Evolutionary conservation across 202 grass and related monocot species (phyloP).

Genomic region (Miscanthus sacchariflorus): DNA sequence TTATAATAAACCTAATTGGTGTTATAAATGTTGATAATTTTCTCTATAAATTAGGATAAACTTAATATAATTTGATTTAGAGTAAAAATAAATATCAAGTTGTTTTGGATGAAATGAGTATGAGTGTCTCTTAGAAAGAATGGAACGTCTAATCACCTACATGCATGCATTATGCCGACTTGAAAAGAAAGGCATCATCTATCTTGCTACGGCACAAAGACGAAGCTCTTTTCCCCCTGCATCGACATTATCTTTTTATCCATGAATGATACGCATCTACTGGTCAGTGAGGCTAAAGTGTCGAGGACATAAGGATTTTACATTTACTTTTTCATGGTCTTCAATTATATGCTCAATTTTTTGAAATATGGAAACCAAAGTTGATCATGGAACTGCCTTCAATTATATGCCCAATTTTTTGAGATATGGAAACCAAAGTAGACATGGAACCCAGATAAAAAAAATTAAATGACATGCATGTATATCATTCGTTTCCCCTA

Average conservation of each 20-base stretch:
- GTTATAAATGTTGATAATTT: background rate
- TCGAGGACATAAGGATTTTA: background rate
- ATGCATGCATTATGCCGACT: background rate
- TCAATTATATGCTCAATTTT: background rate
- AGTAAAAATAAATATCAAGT: background rate
- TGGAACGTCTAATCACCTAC: conserved; percentile 27
- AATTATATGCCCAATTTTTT: no score
- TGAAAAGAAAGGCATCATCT: conserved; percentile 35
- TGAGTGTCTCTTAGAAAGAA: background rate
- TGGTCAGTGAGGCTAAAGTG: background rate
- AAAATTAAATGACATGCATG: no score
- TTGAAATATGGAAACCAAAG: no score
- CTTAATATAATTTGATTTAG: background rate
- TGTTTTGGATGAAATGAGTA: background rate
- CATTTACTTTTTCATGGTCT: conserved; percentile 16
- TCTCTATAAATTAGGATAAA: background rate
- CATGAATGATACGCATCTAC: conserved; percentile 9
- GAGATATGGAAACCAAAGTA: background rate
- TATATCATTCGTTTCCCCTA: background rate
- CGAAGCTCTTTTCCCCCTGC: conserved; percentile 9
- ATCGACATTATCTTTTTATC: background rate
- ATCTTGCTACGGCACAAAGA: conserved; percentile 33
- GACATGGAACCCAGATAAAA: background rate
- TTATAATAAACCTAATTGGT: no score
- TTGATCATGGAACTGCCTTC: no score